Evolutionary conservation across 2,329 filamentous ascomycete genomes (phyloP).

Genomic region (Claviceps sp.): DNA sequence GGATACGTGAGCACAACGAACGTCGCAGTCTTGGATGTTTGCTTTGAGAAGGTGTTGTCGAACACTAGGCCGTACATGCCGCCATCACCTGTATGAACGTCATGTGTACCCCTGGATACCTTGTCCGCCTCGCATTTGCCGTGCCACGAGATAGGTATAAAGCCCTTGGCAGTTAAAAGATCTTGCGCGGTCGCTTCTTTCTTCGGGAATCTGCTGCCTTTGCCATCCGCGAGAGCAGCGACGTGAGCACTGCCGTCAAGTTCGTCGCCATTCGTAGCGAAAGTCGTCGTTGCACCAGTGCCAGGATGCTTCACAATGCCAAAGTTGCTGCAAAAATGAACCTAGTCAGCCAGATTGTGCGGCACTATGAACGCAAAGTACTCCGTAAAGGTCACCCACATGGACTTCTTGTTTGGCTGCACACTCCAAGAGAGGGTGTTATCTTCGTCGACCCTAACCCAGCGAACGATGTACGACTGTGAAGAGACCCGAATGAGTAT

Average conservation of each 20-base stretch:
- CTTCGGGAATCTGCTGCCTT: slow-evolving; percentile 34
- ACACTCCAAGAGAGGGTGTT: slow-evolving; percentile 96
- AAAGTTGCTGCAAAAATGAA: slow-evolving; percentile 53
- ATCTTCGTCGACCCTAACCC: slow-evolving; percentile 81
- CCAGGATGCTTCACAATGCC: slow-evolving; percentile 96
- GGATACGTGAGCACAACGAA: slow-evolving; percentile 92
- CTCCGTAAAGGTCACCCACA: slow-evolving; percentile 32
- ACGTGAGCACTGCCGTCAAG: slow-evolving; percentile 31
- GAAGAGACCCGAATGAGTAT: slow-evolving; percentile 9
- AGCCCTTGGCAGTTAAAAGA: slow-evolving; percentile 51
- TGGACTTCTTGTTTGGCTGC: slow-evolving; percentile 94
- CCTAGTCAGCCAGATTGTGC: slow-evolving; percentile 8
- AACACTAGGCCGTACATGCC: slow-evolving; percentile 96
- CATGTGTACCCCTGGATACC: slow-evolving; percentile 79
- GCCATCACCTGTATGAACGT: slow-evolving; percentile 59
- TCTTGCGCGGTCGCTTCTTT: slow-evolving; percentile 50
- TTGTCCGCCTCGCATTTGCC: slow-evolving; percentile 96
- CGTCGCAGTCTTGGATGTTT: slow-evolving; percentile 84
- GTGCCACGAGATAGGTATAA: slow-evolving; percentile 66
- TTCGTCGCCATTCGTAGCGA: slow-evolving; percentile 29
- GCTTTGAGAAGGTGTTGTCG: slow-evolving; percentile 97
- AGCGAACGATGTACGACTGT: slow-evolving; percentile 94
- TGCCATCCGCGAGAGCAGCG: slow-evolving; percentile 29
- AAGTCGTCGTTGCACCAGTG: slow-evolving; percentile 40
- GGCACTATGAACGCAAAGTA: neutral